Conservation (phyloP, 345 rosid genomes). For the Cardamine resedifolia region DNA sequence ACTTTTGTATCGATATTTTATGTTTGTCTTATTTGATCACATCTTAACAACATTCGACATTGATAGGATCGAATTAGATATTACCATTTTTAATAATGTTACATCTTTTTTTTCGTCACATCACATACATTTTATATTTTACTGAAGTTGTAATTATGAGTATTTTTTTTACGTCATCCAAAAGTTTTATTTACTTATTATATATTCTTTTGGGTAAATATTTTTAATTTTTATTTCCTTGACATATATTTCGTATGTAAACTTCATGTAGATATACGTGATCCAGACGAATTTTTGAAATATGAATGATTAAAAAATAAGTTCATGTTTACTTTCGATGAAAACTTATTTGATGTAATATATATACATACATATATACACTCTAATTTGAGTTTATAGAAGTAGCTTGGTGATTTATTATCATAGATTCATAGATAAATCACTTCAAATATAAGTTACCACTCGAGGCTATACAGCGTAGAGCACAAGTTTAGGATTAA, state of each 20-base stretch:
- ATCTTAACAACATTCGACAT: constrained; percentile 1
- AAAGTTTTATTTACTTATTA: neutral
- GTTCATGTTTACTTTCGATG: neutral
- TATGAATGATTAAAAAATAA: neutral
- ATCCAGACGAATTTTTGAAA: neutral
- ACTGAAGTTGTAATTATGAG: neutral
- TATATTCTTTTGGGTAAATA: too few relatives aligned
- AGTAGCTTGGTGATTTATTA: constrained; percentile 13
- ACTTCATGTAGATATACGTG: neutral
- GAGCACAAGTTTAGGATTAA: constrained; percentile 10
- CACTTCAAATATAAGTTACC: constrained; percentile 29
- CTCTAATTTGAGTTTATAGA: neutral
- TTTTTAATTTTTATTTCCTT: neutral
- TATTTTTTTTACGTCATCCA: neutral
- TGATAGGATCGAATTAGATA: neutral
- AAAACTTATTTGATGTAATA: too few relatives aligned
- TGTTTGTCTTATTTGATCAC: constrained; percentile 34
- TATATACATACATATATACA: neutral
- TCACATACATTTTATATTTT: neutral
- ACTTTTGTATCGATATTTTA: neutral
- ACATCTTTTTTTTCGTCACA: neutral
- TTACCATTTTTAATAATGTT: neutral
- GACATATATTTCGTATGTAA: neutral
- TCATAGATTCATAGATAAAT: constrained; percentile 20
- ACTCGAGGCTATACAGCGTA: constrained; percentile 2